Conservation (phyloP, 495 filamentous ascomycete genomes). For the Sporormia fimetaria region DNA sequence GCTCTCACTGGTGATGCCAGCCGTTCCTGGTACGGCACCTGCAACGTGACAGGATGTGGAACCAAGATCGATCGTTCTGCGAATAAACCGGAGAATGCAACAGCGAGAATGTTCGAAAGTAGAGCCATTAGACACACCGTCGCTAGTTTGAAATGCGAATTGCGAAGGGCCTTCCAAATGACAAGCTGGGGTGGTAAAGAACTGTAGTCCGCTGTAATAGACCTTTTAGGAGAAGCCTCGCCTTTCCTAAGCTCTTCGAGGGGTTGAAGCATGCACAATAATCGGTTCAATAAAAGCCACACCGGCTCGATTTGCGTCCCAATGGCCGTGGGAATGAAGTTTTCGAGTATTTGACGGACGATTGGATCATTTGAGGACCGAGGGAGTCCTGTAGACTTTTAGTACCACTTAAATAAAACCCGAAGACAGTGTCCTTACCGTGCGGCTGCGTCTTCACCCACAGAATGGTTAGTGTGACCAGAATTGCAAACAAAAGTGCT, state of each 20-base stretch:
- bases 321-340: slow-evolving; percentile 37
- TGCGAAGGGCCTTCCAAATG: slow-evolving; percentile 31
- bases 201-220: slow-evolving; percentile 35
- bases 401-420: neutral
- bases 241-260: slow-evolving; percentile 34
- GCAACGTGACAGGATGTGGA: slow-evolving; percentile 1
- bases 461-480: slow-evolving; percentile 4
- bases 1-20: no score
- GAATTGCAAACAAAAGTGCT: neutral
- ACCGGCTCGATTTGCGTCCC: slow-evolving; percentile 39
- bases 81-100: slow-evolving; percentile 34
- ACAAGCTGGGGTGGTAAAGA: slow-evolving; percentile 38
- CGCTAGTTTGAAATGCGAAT: slow-evolving; percentile 32
- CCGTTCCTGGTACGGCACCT: neutral
- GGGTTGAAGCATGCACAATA: slow-evolving; percentile 29
- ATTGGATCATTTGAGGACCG: slow-evolving; percentile 31
- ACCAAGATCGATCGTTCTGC: slow-evolving; percentile 7
- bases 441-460: slow-evolving; percentile 1
- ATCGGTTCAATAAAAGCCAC: slow-evolving; percentile 37
- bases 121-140: slow-evolving; percentile 32
- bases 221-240: slow-evolving; percentile 21
- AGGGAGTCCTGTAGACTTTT: slow-evolving; percentile 31
- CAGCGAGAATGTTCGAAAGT: slow-evolving; percentile 34
- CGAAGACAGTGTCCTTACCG: slow-evolving; percentile 7
- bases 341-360: slow-evolving; percentile 34